Evolutionary conservation across 2,329 filamentous ascomycete species (phyloP).

Genomic region (Chaetomium globosum): DNA sequence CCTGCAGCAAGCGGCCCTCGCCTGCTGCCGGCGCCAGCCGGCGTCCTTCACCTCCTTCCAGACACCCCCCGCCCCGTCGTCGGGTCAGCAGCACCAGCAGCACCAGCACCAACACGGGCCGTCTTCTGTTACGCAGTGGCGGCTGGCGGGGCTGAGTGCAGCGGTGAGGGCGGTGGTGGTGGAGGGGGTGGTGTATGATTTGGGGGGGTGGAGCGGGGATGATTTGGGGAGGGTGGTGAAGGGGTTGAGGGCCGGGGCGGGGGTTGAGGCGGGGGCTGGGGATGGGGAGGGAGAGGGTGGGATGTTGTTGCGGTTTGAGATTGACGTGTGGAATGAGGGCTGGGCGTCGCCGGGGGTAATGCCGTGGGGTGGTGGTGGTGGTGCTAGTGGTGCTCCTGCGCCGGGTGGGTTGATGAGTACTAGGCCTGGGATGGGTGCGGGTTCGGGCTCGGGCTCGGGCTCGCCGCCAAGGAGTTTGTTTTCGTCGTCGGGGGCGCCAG

Average conservation of each 20-base stretch:
- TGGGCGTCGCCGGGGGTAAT: not conserved
- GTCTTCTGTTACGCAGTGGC: not conserved
- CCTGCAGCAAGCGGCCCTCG: conserved; percentile 29
- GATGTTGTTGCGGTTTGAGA: conserved; percentile 26
- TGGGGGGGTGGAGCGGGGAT: conserved; percentile 39
- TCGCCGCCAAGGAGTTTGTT: not conserved
- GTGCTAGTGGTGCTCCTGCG: not conserved
- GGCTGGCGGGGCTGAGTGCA: conserved; percentile 31
- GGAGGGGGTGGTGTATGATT: conserved; percentile 39
- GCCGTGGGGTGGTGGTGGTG: not conserved
- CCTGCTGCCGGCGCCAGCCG: conserved; percentile 29
- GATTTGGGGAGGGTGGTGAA: conserved; percentile 39
- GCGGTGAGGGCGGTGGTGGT: conserved; percentile 35
- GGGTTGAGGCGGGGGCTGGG: not conserved
- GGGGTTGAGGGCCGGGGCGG: not conserved
- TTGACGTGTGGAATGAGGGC: conserved; percentile 23
- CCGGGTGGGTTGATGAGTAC: not conserved
- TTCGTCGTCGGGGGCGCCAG: not conserved
- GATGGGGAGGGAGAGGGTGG: not conserved
- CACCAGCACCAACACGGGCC: too few relatives aligned
- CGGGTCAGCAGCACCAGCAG: too few relatives aligned
- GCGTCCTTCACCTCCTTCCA: conserved; percentile 12
- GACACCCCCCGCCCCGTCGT: too few relatives aligned
- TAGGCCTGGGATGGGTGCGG: not conserved
- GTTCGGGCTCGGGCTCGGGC: not conserved